These are phyloP conservation scores for Rhodotorula sp. DNA, from an alignment of 1,284 basidiomycete species.

Conservation along the genomic window DNA sequence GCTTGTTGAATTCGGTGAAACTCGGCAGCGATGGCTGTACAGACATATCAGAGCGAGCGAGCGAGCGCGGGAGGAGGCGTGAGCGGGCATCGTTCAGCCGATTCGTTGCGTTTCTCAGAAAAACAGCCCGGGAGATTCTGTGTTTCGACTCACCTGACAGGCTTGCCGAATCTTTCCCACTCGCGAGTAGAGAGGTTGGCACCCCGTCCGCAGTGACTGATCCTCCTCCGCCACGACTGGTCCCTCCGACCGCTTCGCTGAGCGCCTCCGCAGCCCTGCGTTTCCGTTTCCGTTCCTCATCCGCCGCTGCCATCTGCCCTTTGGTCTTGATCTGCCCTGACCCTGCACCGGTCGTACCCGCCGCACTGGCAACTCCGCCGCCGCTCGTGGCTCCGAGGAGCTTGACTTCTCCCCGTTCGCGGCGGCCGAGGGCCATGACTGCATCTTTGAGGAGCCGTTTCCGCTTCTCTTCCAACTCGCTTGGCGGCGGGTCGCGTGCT, in stretches of 20 bases:
- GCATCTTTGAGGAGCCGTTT: conserved; percentile 33
- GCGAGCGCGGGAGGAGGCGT: not conserved
- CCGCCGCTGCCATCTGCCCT: conserved; percentile 4
- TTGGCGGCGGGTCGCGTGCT: not conserved
- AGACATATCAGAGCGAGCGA: not conserved
- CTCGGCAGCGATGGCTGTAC: conserved; percentile 40
- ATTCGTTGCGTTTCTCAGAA: not conserved
- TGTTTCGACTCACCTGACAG: not conserved
- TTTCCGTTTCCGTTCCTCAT: conserved; percentile 38
- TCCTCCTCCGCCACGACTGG: conserved; percentile 5
- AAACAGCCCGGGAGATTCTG: too few species aligned
- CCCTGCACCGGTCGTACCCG: conserved; percentile 7
- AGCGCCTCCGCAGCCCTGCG: conserved; percentile 42
- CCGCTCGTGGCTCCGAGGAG: conserved; percentile 12
- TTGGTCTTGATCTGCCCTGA: not conserved
- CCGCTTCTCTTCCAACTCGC: conserved; percentile 17
- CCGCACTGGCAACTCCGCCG: not conserved
- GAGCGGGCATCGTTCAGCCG: not conserved
- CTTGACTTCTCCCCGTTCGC: conserved; percentile 43
- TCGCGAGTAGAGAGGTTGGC: conserved; percentile 1
- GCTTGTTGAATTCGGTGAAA: conserved; percentile 32
- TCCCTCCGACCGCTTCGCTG: conserved; percentile 40
- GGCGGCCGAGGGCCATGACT: conserved; percentile 42
- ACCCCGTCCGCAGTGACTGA: conserved; percentile 10
- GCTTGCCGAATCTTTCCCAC: not conserved